These are phyloP conservation scores for Candida neerlandica DNA, from an alignment of 1,139 yeast species.

Conservation along the genomic window DNA sequence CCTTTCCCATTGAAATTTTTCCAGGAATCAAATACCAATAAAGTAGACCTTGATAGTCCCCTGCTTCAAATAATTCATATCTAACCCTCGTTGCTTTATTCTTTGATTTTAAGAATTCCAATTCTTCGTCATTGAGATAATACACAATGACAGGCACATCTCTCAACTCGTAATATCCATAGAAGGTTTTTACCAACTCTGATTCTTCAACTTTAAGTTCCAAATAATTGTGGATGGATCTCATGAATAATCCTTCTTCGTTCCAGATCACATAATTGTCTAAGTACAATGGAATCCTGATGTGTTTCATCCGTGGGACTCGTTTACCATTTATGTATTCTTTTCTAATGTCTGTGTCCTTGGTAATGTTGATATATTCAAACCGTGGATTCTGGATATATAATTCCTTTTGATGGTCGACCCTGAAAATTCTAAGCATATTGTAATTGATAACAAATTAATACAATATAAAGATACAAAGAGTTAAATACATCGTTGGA, in stretches of 20 bases:
- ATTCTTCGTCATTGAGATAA: conserved; percentile 1
- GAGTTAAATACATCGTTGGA: too few relatives aligned
- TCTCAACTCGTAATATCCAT: not conserved
- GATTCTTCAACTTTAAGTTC: not conserved
- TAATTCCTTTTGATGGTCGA: not conserved
- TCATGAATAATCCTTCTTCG: not conserved
- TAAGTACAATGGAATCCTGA: not conserved
- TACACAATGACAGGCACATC: not conserved
- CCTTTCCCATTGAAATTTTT: too few relatives aligned
- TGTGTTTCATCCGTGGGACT: not conserved
- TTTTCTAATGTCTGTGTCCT: not conserved
- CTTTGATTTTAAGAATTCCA: not conserved
- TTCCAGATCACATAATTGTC: not conserved
- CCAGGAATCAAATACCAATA: too few relatives aligned
- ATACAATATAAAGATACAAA: too few relatives aligned
- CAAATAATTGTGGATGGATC: not conserved
- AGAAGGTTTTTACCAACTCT: not conserved
- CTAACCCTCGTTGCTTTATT: not conserved
- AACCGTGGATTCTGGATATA: not conserved
- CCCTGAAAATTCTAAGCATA: conserved; percentile 2
- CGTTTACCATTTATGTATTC: not conserved
- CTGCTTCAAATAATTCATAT: too few relatives aligned
- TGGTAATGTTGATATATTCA: not conserved
- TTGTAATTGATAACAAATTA: not conserved
- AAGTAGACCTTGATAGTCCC: too few relatives aligned